phyloP scores from a whole-genome alignment of 23 red algal species.

The Gracilaria gracilis region DNA sequence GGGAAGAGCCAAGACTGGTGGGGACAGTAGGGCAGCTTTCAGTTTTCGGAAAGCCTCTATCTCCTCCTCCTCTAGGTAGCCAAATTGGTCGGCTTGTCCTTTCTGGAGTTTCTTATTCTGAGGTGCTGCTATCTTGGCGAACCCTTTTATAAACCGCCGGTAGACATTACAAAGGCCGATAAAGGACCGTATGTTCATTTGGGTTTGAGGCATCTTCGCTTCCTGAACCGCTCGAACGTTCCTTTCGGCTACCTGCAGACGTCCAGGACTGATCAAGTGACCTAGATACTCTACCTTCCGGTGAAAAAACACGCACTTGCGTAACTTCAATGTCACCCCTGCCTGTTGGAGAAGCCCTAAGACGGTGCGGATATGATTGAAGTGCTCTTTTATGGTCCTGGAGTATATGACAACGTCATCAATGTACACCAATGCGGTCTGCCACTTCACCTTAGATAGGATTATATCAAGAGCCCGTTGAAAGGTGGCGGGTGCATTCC shows the following conservation, averaged over 20 bases:
- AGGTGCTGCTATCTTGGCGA: constrained; percentile 7
- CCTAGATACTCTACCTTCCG: constrained; percentile 9
- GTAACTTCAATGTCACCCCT: constrained; percentile 10
- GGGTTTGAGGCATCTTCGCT: constrained; percentile 23
- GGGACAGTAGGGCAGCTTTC: background rate
- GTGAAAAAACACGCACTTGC: background rate
- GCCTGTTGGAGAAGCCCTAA: background rate
- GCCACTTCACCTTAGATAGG: background rate
- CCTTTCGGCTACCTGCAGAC: background rate
- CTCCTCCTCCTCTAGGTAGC: background rate
- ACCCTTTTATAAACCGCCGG: constrained; percentile 39
- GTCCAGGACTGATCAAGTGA: constrained; percentile 14
- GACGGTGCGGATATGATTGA: background rate
- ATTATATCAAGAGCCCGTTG: constrained; percentile 15
- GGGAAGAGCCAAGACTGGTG: constrained; percentile 18
- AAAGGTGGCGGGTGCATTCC: constrained; percentile 29
- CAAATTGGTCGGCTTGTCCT: background rate
- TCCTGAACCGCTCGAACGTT: background rate
- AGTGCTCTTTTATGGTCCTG: background rate
- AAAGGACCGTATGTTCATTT: constrained; percentile 27
- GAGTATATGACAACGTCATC: constrained; percentile 33
- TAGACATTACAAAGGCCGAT: constrained; percentile 41
- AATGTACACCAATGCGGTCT: background rate
- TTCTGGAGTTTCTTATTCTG: background rate
- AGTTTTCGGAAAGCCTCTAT: constrained; percentile 8